Evolutionary conservation across 2,329 filamentous ascomycete genomes (phyloP).

Genomic region (Fusarium sp.): DNA sequence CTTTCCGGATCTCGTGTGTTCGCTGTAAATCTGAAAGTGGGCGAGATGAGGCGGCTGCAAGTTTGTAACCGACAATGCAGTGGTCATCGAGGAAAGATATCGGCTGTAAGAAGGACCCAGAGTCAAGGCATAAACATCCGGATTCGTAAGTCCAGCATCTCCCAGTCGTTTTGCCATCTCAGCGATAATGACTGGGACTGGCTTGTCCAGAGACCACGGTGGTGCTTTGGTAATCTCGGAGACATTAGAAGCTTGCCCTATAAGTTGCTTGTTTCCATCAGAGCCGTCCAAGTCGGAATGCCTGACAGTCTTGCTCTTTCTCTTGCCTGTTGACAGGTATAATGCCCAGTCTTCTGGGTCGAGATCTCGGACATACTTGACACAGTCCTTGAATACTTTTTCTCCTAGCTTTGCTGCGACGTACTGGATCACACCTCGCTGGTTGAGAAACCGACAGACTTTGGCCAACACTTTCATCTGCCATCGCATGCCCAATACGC

Average conservation of each 20-base stretch:
- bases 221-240: slow-evolving; percentile 47
- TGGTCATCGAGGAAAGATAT: slow-evolving; percentile 55
- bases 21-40: slow-evolving; percentile 54
- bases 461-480: slow-evolving; percentile 73
- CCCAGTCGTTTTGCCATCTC: slow-evolving; percentile 50
- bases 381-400: slow-evolving; percentile 71
- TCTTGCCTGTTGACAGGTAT: slow-evolving; percentile 64
- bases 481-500: slow-evolving; percentile 66
- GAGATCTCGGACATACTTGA: slow-evolving; percentile 69
- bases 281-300: slow-evolving; percentile 45
- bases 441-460: slow-evolving; percentile 69
- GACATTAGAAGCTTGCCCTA: slow-evolving; percentile 43
- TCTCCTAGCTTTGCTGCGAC: slow-evolving; percentile 68
- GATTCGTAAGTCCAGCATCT: slow-evolving; percentile 53
- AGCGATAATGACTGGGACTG: slow-evolving; percentile 51
- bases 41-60: slow-evolving; percentile 52
- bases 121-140: slow-evolving; percentile 55
- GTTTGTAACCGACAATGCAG: slow-evolving; percentile 50
- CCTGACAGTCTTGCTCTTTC: slow-evolving; percentile 48
- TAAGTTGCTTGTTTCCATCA: slow-evolving; percentile 42
- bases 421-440: slow-evolving; percentile 67
- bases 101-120: slow-evolving; percentile 55
- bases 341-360: slow-evolving; percentile 68
- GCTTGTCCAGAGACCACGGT: slow-evolving; percentile 54
- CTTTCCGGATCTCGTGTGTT: slow-evolving; percentile 55